Evolutionary conservation across 495 filamentous ascomycete genomes (phyloP).

Genomic region (Melanomma pulvis-pyrius): DNA sequence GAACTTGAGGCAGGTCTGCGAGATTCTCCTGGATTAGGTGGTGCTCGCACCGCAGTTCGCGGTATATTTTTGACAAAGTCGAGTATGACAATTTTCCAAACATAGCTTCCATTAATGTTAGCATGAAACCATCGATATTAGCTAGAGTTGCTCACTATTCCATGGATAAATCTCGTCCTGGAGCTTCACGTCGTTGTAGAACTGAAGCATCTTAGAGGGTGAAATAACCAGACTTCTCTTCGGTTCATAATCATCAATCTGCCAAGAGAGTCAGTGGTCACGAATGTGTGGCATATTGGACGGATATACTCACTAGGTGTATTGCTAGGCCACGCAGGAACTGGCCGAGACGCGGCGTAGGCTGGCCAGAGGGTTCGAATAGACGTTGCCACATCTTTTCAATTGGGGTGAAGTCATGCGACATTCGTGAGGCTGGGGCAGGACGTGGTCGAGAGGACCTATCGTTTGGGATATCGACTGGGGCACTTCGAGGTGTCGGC

Average conservation of each 20-base stretch:
- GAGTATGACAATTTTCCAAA: slow-evolving; percentile 47
- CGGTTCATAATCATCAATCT: slow-evolving; percentile 80
- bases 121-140: background rate
- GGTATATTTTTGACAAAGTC: slow-evolving; percentile 71
- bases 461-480: slow-evolving; percentile 23
- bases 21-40: slow-evolving; percentile 67
- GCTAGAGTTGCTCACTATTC: slow-evolving; percentile 57
- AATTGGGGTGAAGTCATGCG: slow-evolving; percentile 59
- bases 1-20: slow-evolving; percentile 64
- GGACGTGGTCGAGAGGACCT: slow-evolving; percentile 47
- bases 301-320: slow-evolving; percentile 62
- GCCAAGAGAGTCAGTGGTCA: slow-evolving; percentile 1
- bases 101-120: slow-evolving; percentile 45
- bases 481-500: slow-evolving; percentile 46
- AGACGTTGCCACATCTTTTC: slow-evolving; percentile 76
- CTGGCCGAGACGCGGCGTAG: slow-evolving; percentile 68
- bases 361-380: slow-evolving; percentile 68
- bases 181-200: slow-evolving; percentile 69
- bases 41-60: slow-evolving; percentile 75
- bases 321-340: slow-evolving; percentile 77
- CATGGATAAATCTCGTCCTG: slow-evolving; percentile 68
- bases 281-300: slow-evolving; percentile 4
- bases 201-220: slow-evolving; percentile 76
- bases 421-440: slow-evolving; percentile 48
- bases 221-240: slow-evolving; percentile 76